phyloP scores from a whole-genome alignment of 176 grass and related monocot genomes.

The Carex parvula region DNA sequence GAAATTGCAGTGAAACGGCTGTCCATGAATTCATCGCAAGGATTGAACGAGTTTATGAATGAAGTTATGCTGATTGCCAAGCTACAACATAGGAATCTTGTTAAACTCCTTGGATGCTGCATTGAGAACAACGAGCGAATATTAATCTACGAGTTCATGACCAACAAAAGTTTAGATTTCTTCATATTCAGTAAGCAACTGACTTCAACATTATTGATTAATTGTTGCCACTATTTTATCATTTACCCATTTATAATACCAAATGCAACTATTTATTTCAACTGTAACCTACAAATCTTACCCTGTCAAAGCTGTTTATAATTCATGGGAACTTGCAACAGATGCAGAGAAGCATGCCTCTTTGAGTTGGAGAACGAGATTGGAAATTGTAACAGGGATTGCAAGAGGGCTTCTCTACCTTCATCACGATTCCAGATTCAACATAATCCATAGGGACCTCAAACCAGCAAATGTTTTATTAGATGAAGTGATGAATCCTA shows the following conservation, averaged over 20 bases:
- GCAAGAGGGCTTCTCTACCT: constrained; percentile 60
- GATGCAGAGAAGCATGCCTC: constrained; percentile 7
- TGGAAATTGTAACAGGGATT: constrained; percentile 44
- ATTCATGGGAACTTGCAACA: constrained; percentile 7
- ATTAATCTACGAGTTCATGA: constrained; percentile 54
- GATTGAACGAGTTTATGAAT: constrained; percentile 63
- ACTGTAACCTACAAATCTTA: neutral
- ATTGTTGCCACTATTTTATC: neutral
- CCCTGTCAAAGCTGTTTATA: neutral
- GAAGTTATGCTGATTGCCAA: constrained; percentile 58
- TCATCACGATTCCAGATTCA: constrained; percentile 59
- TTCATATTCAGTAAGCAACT: constrained; percentile 49
- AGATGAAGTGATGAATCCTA: constrained; percentile 48
- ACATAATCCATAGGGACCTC: constrained; percentile 53
- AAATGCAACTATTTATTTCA: neutral
- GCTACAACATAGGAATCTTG: constrained; percentile 67
- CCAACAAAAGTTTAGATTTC: constrained; percentile 58
- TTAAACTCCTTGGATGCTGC: constrained; percentile 54
- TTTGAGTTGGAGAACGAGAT: constrained; percentile 42
- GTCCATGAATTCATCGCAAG: constrained; percentile 28
- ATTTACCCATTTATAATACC: neutral
- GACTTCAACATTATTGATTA: neutral
- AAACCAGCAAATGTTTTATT: constrained; percentile 64
- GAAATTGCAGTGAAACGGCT: constrained; percentile 62
- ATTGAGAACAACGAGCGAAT: constrained; percentile 40